A percentile compares a stretch with the other conserved stretches of the same genome.
Conservation (phyloP, 371 early-diverging fungal genomes). For the Rhizopus delemar region DNA sequence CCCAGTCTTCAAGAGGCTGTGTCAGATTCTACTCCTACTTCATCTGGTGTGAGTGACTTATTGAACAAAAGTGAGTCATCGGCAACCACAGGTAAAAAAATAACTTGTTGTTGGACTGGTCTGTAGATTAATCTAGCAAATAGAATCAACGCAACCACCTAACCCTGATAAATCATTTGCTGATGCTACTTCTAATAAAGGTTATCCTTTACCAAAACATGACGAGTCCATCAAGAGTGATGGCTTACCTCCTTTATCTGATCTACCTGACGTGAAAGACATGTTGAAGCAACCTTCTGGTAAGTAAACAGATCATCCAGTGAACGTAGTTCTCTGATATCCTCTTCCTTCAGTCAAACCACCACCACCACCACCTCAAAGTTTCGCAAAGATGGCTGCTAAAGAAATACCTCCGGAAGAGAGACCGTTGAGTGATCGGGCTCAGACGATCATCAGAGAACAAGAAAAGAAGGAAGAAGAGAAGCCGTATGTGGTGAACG, state of each 20-base stretch:
- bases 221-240: constrained; percentile 2
- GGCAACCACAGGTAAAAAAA: neutral
- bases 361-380: constrained; percentile 35
- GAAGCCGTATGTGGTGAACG: constrained; percentile 21
- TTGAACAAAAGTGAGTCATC: constrained; percentile 4
- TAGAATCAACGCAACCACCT: constrained; percentile 35
- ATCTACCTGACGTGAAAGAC: constrained; percentile 47
- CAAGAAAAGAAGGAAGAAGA: constrained; percentile 12
- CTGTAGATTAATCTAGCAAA: neutral
- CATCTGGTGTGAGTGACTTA: constrained; percentile 39
- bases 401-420: constrained; percentile 32
- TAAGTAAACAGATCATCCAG: neutral
- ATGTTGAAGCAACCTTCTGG: constrained; percentile 37
- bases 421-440: constrained; percentile 26
- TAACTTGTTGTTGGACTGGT: neutral
- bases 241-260: constrained; percentile 23
- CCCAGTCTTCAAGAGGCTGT: constrained; percentile 36
- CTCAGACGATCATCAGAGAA: constrained; percentile 15
- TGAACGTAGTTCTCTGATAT: neutral
- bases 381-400: constrained; percentile 47
- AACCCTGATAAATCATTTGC: constrained; percentile 48
- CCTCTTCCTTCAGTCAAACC: constrained; percentile 24
- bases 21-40: constrained; percentile 15
- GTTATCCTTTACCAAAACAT: constrained; percentile 33
- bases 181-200: constrained; percentile 38